Conservation (phyloP, 306 rosid genomes). For the Quercus agrifolia region DNA sequence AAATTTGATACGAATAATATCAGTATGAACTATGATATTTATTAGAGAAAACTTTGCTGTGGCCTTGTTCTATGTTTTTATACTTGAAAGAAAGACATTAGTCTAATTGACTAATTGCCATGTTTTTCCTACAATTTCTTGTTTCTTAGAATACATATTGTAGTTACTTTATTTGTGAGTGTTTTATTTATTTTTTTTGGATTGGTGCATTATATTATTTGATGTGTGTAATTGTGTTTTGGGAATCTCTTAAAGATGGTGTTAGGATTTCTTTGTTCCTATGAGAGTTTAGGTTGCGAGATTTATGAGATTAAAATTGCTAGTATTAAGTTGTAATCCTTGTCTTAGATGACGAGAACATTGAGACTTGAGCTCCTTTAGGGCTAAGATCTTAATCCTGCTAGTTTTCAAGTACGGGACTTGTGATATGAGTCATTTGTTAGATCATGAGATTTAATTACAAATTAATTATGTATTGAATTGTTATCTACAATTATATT, state of each 20-base stretch:
- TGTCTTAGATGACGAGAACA: background rate
- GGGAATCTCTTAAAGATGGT: background rate
- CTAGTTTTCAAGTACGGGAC: background rate
- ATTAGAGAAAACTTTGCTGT: too few relatives aligned
- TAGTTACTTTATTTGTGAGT: too few relatives aligned
- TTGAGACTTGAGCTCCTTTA: background rate
- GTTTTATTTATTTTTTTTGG: too few relatives aligned
- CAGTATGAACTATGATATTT: too few relatives aligned
- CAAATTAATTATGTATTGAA: background rate
- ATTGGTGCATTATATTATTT: too few relatives aligned
- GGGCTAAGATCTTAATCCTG: background rate
- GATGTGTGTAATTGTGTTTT: background rate
- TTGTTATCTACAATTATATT: background rate
- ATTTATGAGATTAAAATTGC: background rate
- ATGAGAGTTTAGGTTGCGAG: background rate
- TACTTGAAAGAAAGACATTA: too few relatives aligned
- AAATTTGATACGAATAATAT: too few relatives aligned
- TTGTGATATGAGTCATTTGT: background rate
- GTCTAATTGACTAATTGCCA: too few relatives aligned
- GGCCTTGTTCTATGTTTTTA: too few relatives aligned
- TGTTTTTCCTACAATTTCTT: too few relatives aligned
- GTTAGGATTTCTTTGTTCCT: background rate
- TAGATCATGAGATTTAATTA: background rate
- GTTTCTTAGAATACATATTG: too few relatives aligned
- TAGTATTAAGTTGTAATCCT: background rate